Evolutionary conservation across 1,284 basidiomycete genomes (phyloP).

Genomic region (Agroathelia rolfsii): DNA sequence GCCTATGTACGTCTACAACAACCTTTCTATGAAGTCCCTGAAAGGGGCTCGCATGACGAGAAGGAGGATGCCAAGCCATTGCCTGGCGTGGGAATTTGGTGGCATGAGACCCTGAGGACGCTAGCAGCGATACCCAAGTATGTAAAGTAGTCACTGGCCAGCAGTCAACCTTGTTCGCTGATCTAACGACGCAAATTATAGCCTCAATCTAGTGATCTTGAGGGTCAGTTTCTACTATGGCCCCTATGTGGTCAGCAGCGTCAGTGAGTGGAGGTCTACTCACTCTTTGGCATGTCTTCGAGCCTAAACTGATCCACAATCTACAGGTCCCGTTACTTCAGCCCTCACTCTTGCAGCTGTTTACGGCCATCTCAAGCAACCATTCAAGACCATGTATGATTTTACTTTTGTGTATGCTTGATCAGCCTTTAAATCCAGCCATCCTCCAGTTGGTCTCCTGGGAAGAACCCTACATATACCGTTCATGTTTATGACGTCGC

Average conservation of each 20-base stretch:
- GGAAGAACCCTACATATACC: conserved; percentile 73
- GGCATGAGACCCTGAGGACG: conserved; percentile 79
- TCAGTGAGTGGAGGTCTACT: conserved; percentile 31
- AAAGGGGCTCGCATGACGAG: conserved; percentile 59
- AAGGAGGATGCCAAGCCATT: conserved; percentile 69
- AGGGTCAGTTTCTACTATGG: conserved; percentile 67
- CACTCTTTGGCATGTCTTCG: conserved; percentile 8
- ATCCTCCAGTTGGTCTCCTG: conserved; percentile 54
- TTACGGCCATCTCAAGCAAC: conserved; percentile 75
- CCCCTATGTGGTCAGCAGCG: conserved; percentile 63
- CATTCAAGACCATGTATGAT: conserved; percentile 77
- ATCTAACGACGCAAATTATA: conserved; percentile 18
- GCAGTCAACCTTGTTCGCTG: conserved; percentile 3
- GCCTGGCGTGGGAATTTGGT: conserved; percentile 74
- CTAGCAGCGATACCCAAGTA: conserved; percentile 67
- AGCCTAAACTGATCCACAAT: conserved; percentile 11
- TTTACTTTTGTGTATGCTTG: conserved; percentile 6
- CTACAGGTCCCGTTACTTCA: conserved; percentile 38
- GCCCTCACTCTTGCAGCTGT: conserved; percentile 73
- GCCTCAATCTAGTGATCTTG: conserved; percentile 74
- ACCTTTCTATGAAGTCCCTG: conserved; percentile 74
- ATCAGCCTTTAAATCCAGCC: conserved; percentile 7
- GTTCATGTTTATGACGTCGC: conserved; percentile 74
- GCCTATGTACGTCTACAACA: conserved; percentile 76
- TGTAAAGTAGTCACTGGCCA: conserved; percentile 15